Evolutionary conservation across 2,329 filamentous ascomycete species (phyloP).

Genomic region (Mycocentrospora acerina): DNA sequence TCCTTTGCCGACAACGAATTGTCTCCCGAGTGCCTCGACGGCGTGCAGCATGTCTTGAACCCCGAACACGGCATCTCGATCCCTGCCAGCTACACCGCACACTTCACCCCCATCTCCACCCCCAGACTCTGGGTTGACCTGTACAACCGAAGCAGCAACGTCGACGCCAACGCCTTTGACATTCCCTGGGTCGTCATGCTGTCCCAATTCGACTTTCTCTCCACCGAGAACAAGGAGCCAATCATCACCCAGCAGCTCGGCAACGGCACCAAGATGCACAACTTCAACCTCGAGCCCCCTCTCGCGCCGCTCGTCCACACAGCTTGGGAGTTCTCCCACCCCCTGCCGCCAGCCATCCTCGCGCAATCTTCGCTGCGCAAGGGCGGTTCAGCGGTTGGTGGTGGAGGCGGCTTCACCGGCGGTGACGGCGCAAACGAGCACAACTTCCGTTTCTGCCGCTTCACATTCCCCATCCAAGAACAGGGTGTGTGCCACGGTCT

Average conservation of each 20-base stretch:
- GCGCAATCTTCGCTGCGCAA: slow-evolving; percentile 58
- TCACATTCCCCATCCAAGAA: slow-evolving; percentile 75
- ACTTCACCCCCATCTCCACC: slow-evolving; percentile 87
- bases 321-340: slow-evolving; percentile 80
- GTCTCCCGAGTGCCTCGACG: slow-evolving; percentile 93
- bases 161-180: slow-evolving; percentile 73
- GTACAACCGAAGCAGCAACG: slow-evolving; percentile 56
- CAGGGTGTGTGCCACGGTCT: slow-evolving; percentile 87
- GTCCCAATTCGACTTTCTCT: slow-evolving; percentile 84
- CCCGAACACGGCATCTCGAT: slow-evolving; percentile 86
- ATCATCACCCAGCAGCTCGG: slow-evolving; percentile 55
- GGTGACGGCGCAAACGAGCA: slow-evolving; percentile 86
- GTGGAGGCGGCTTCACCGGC: slow-evolving; percentile 71
- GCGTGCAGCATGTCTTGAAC: slow-evolving; percentile 86
- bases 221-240: slow-evolving; percentile 49
- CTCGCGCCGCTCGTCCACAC: slow-evolving; percentile 61
- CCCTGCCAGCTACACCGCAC: slow-evolving; percentile 87
- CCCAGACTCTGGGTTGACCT: slow-evolving; percentile 86
- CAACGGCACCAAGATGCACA: slow-evolving; percentile 31
- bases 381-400: slow-evolving; percentile 65
- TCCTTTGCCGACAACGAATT: slow-evolving; percentile 98
- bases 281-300: slow-evolving; percentile 34
- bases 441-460: slow-evolving; percentile 76
- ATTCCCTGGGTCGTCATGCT: slow-evolving; percentile 95
- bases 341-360: slow-evolving; percentile 63